These are phyloP conservation scores for Alternaria solani DNA, from an alignment of 2,329 filamentous ascomycete species.

Conservation along the genomic window DNA sequence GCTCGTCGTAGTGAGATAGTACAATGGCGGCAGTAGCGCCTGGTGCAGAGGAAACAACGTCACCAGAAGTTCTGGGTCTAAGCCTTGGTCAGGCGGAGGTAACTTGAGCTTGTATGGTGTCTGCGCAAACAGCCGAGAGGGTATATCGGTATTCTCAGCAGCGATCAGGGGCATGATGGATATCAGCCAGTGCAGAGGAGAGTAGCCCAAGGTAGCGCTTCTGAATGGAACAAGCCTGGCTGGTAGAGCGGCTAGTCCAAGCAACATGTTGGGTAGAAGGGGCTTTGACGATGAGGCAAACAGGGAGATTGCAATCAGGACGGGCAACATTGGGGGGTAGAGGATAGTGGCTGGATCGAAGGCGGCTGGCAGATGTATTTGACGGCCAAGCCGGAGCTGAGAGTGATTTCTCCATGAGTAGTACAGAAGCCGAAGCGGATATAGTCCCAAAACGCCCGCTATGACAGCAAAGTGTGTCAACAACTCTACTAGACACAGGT, in stretches of 20 bases:
- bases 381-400: constrained; percentile 47
- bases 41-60: constrained; percentile 86
- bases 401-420: constrained; percentile 41
- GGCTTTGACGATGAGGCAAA: constrained; percentile 67
- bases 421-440: constrained; percentile 51
- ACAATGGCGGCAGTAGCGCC: constrained; percentile 74
- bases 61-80: constrained; percentile 66
- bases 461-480: constrained; percentile 50
- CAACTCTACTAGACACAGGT: constrained; percentile 48
- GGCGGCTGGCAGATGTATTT: constrained; percentile 71
- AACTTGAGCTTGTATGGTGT: constrained; percentile 48
- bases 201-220: constrained; percentile 65
- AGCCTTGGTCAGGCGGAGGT: constrained; percentile 37
- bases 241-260: constrained; percentile 80
- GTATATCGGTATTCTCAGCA: constrained; percentile 55
- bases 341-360: constrained; percentile 93
- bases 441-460: constrained; percentile 41
- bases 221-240: constrained; percentile 73
- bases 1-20: constrained; percentile 87
- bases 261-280: constrained; percentile 80
- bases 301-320: constrained; percentile 79
- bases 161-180: constrained; percentile 73
- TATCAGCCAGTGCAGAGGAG: constrained; percentile 79
- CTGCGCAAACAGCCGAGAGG: constrained; percentile 43
- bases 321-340: constrained; percentile 80